Base-by-base conservation (phyloP, 2,329 filamentous ascomycete species). In the Aspergillus caelatus region DNA sequence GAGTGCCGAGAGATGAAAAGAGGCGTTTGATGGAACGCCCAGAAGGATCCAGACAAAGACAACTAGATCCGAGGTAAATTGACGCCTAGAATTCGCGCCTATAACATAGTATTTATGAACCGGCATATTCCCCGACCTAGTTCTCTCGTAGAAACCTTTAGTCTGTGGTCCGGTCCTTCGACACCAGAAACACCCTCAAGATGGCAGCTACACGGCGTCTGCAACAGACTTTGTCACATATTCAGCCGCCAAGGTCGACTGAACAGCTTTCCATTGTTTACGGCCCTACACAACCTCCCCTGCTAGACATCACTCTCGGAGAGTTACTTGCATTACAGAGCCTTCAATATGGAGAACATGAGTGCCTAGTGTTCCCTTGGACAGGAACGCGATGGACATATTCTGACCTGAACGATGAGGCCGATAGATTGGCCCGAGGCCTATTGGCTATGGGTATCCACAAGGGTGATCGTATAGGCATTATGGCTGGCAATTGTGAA, bases 351-450 rank as follows among this genome's bases (percentile, higher is more conserved):
- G 86, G 87, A 28, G 82, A 85, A 57, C 83, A 86, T 60, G 90
- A 93, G 74, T 91, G 87, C 64, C 77, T 94, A 48, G 84, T 93
- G 28, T 90, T 91, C 57, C 89, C 91, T 0, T 93, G 90, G 90
- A 93, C 90, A 0, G 88, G 88, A 1, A 86, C 89, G 4, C 83
- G 91, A 70, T 93, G 90, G 90, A 90, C 88, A 0, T 91, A 91
- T 77, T 83, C 85, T 65, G 83, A 89, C 64, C 80, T 91, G 58
- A 86, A 88, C 70, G 82, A 86, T 62, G 86, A 89, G 77, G 87
- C 85, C 69, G 83, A 85, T 52, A 80, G 84, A 60, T 77, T 91
- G 52, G 88, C 89, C 7, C 87, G 86, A 57, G 90, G 90, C 12
- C 77, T 94, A 63, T 78, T 92, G 50, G 85, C 86, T 26, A 85